Conservation (phyloP, 2,329 filamentous ascomycete genomes). For the Dactylonectria estremocensis region DNA sequence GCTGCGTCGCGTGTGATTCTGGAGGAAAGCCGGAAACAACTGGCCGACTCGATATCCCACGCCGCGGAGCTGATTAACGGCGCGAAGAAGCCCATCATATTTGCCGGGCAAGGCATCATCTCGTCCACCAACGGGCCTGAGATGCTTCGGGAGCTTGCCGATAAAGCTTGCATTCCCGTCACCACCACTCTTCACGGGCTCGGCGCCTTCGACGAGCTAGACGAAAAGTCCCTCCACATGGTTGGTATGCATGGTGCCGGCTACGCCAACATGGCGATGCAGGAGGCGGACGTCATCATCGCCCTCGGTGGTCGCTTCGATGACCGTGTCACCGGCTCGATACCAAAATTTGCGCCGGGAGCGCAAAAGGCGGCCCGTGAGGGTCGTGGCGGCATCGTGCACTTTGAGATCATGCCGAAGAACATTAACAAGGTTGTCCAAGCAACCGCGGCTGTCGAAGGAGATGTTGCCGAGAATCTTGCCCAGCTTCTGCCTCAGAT, state of each 20-base stretch:
- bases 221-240: slow-evolving; percentile 97
- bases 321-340: slow-evolving; percentile 89
- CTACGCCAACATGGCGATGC: slow-evolving; percentile 98
- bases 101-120: slow-evolving; percentile 92
- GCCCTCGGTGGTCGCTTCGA: slow-evolving; percentile 95
- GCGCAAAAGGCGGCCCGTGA: slow-evolving; percentile 89
- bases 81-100: slow-evolving; percentile 94
- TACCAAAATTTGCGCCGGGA: slow-evolving; percentile 89
- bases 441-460: slow-evolving; percentile 96
- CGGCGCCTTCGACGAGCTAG: slow-evolving; percentile 92
- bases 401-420: slow-evolving; percentile 99
- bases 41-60: slow-evolving; percentile 80
- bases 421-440: slow-evolving; percentile 99
- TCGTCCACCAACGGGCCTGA: slow-evolving; percentile 83
- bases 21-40: slow-evolving; percentile 79
- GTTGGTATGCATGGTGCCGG: slow-evolving; percentile 98
- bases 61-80: slow-evolving; percentile 88
- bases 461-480: slow-evolving; percentile 90
- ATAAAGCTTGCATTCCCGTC: slow-evolving; percentile 93
- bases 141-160: slow-evolving; percentile 85
- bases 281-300: slow-evolving; percentile 96
- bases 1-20: slow-evolving; percentile 85
- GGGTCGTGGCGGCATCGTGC: slow-evolving; percentile 92
- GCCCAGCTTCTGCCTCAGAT: slow-evolving; percentile 81
- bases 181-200: slow-evolving; percentile 96